Evolutionary conservation across 352 stramenopile species (phyloP), one percentile per base, ranked within the genome.

Genomic region (Elongisporangium anandrum): DNA sequence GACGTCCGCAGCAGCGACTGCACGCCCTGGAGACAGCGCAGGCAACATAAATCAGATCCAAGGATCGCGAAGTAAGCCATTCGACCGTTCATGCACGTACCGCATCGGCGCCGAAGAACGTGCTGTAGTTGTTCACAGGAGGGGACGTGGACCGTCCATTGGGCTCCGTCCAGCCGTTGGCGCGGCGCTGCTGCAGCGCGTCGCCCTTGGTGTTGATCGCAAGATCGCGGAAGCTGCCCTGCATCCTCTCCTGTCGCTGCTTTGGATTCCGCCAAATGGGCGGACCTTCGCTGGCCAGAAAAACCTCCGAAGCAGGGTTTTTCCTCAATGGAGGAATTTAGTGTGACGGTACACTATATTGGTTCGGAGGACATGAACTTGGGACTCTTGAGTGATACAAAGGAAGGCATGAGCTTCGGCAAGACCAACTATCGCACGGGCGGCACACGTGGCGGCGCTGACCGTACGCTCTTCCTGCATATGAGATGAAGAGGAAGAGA

Each of bases 361-460:
- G 17, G 16, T 34, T 50, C 56, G 55, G 19, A 16, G 12, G 10
- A 64, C 48, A 38, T 20, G 23, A 59, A 23, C n/a, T n/a, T 15
- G 9, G 52, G 12, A 10, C 19, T 13, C 21, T 45, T 21, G 9
- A 2, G 8, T 39, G 4, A 9, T 13, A 13, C 8, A 50, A 23
- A n/a, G 21, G 7, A 24, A 23, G 13, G 19, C 13, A 95, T 95
- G 87, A 94, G 77, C 73, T 92, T 95, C 52, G 85, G 85, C 10
- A 81, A 83, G 66, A 92, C 83, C 21, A 90, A 90, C 69, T 97
- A 97, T 66, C 87, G 88, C 64, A 61, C 77, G 10, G 88, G 88
- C 64, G 88, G 88, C 68, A 97, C 87, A 50, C 81, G 88, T 54
- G 88, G 88, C 56, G 88, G 88, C 66, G 78, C 84, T 19, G 85